Base-by-base conservation (phyloP, 1,139 yeast species). In the Pichia sp. region DNA sequence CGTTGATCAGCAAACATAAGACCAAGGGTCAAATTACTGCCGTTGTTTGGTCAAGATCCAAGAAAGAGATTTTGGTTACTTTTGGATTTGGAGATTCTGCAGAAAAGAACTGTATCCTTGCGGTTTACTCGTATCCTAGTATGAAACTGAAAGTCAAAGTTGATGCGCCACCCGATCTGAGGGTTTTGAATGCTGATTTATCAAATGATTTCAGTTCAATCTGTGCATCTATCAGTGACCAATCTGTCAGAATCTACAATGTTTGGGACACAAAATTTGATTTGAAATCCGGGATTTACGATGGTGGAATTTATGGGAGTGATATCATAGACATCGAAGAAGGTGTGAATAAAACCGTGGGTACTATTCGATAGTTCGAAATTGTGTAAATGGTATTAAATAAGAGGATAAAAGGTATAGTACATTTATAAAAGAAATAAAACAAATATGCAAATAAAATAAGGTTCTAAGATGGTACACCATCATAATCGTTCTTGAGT, bases 1-100 rank as follows among this genome's bases (percentile, higher is more conserved):
- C 93, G 0, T 63, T 86, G 38, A 65, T 89, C 31, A 70, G 73
- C 10, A 70, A 80, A 32, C 63, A 72, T 39, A 68, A 72, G 44
- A 83, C 94, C 0, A 72, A 74, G 22, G 84, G 87, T 0, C 98
- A 91, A 61, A 75, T 91, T 8, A 89, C 96, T 0, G 78, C 93
- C 0, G 65, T 91, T 27, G 70, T 77, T 17, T 91, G 98, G 98
- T 84, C 93, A 1, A 67, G 65, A 28, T 72, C 72, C 41, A 71
- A 72, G 48, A 77, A 76, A 52, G 88, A 89, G 58, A 67, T 90
- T 6, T 81, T 78, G 11, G 94, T 85, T 0, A 85, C 96, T 0
- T 89, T 82, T 68, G 97, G 97, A 0, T 88, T 82, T 62, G 83
- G 89, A 4, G 79, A 77, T 44, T 22, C 48, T 15, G 60, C 68